A percentile compares a stretch with the other conserved stretches of the same genome.
These are phyloP conservation scores for Ricinus communis DNA, from an alignment of 345 rosid genomes.

Conservation along the genomic window DNA sequence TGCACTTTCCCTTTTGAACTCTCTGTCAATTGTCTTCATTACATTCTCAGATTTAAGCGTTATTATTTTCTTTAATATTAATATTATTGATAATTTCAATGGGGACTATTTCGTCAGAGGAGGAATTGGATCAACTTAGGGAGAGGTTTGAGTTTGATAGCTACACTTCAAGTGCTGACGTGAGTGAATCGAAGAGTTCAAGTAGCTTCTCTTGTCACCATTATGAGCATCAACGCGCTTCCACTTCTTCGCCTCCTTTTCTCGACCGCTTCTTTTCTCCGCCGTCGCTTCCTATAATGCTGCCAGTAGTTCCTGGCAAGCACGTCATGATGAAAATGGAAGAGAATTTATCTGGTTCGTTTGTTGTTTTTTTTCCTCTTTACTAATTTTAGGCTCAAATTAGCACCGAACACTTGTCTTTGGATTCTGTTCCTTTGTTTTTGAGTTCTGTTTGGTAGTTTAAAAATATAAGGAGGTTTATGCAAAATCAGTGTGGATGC, in stretches of 20 bases:
- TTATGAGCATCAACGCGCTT: constrained; percentile 1
- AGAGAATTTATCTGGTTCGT: constrained; percentile 26
- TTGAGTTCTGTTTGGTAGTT: background rate
- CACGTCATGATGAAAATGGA: constrained; percentile 13
- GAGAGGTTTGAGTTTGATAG: constrained; percentile 29
- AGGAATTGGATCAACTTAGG: constrained; percentile 24
- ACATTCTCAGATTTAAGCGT: too few relatives aligned
- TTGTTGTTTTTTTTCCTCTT: background rate
- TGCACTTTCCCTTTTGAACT: too few relatives aligned
- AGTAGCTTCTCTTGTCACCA: constrained; percentile 21
- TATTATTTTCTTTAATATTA: background rate
- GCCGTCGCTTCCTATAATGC: constrained; percentile 22
- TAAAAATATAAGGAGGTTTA: background rate
- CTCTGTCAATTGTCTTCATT: too few relatives aligned
- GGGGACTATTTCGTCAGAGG: constrained; percentile 35
- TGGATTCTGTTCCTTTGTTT: background rate
- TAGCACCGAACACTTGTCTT: too few relatives aligned
- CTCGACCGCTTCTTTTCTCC: background rate
- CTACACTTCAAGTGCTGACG: constrained; percentile 35
- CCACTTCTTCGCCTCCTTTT: constrained; percentile 22
- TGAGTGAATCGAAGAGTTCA: constrained; percentile 37
- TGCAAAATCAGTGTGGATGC: background rate
- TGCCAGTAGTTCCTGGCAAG: constrained; percentile 20
- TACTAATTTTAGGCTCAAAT: background rate
- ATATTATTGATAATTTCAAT: constrained; percentile 15